Evolutionary conservation across 1,139 yeast genomes (phyloP).

Genomic region (Hansenula sp.): DNA sequence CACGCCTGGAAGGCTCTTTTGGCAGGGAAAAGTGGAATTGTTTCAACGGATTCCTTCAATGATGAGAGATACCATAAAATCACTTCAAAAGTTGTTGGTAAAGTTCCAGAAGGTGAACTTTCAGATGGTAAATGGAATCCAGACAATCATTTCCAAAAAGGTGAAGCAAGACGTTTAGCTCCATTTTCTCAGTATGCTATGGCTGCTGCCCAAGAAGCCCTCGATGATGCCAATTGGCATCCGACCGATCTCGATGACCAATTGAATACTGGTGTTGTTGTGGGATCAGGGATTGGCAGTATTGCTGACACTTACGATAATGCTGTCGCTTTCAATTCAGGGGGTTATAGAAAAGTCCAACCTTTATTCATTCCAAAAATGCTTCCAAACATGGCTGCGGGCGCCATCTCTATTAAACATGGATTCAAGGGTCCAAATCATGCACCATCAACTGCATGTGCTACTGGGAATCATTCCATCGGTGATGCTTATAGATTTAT

Average conservation of each 20-base stretch:
- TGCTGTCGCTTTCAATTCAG: slow-evolving; percentile 41
- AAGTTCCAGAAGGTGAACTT: slow-evolving; percentile 55
- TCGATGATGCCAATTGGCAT: slow-evolving; percentile 57
- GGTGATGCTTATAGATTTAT: slow-evolving; percentile 91
- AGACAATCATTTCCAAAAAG: slow-evolving; percentile 27
- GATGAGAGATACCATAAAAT: slow-evolving; percentile 51
- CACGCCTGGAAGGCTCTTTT: slow-evolving; percentile 52
- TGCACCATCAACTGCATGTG: slow-evolving; percentile 91
- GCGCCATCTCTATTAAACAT: slow-evolving; percentile 77
- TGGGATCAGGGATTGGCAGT: slow-evolving; percentile 94
- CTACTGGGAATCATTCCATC: slow-evolving; percentile 90
- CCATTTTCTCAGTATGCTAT: slow-evolving; percentile 76
- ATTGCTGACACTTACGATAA: slow-evolving; percentile 70
- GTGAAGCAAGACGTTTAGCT: slow-evolving; percentile 55
- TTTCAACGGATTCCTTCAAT: slow-evolving; percentile 46
- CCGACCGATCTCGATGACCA: slow-evolving; percentile 35
- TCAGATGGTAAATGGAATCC: slow-evolving; percentile 50
- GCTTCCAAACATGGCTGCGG: slow-evolving; percentile 92
- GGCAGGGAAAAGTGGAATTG: slow-evolving; percentile 49
- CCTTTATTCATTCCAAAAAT: slow-evolving; percentile 86
- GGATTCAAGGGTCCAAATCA: slow-evolving; percentile 84
- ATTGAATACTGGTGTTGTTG: slow-evolving; percentile 62
- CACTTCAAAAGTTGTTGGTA: slow-evolving; percentile 77
- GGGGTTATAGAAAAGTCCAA: slow-evolving; percentile 70
- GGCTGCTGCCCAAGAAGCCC: slow-evolving; percentile 74